These are phyloP conservation scores for Lodderomyces metapsilosis DNA, from an alignment of 1,139 yeast genomes.

Conservation along the genomic window DNA sequence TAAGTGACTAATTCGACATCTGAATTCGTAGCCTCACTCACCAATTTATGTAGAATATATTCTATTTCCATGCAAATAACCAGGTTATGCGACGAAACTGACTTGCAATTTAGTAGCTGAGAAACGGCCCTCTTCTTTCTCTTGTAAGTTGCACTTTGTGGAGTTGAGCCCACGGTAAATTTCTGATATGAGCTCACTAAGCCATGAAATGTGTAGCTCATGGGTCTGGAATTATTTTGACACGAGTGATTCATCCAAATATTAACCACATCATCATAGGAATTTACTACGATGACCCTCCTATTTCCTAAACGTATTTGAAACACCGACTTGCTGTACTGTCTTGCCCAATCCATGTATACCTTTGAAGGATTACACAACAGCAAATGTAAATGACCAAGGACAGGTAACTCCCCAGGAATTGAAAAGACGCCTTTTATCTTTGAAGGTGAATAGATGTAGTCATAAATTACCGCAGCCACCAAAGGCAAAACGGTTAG, in stretches of 20 bases:
- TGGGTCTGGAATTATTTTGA: constrained; percentile 67
- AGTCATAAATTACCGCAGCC: background rate
- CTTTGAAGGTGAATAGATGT: background rate
- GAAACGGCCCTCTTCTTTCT: constrained; percentile 56
- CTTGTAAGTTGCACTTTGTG: constrained; percentile 55
- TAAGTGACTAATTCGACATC: constrained; percentile 39
- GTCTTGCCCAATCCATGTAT: constrained; percentile 47
- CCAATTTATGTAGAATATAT: constrained; percentile 13
- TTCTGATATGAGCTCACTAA: constrained; percentile 63
- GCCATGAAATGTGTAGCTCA: constrained; percentile 64
- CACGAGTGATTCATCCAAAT: constrained; percentile 56
- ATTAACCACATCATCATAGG: constrained; percentile 49
- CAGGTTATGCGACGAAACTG: constrained; percentile 40
- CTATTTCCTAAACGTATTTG: constrained; percentile 62
- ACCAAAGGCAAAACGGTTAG: background rate
- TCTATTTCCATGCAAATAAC: constrained; percentile 11
- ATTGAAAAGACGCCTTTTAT: constrained; percentile 29
- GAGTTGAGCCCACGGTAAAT: constrained; percentile 77
- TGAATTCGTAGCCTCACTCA: constrained; percentile 24
- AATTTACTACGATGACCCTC: constrained; percentile 63
- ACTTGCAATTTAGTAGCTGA: constrained; percentile 43
- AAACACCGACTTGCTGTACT: constrained; percentile 46
- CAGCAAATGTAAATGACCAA: constrained; percentile 53
- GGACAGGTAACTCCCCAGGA: constrained; percentile 51
- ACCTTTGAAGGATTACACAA: constrained; percentile 50